Base-by-base conservation (phyloP, 2,329 filamentous ascomycete genomes). In the Gliomastix tumulicola region DNA sequence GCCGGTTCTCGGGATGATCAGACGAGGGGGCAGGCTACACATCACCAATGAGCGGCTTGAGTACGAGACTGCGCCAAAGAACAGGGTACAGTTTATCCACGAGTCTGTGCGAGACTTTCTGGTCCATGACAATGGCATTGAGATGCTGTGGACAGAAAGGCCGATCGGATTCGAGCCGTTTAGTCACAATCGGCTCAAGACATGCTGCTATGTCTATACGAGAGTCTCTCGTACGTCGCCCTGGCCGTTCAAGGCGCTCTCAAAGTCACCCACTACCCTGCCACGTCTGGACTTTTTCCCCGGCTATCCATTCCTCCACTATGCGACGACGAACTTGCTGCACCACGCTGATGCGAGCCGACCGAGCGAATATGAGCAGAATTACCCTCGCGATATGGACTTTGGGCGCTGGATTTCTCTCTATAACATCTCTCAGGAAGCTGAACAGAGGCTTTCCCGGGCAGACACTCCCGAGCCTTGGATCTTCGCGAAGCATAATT, bases 51-150 rank as follows among this genome's bases (percentile, higher is more conserved):
- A n/a, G n/a, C n/a, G n/a, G n/a, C n/a, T n/a, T n/a, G n/a, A n/a
- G n/a, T n/a, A n/a, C n/a, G n/a, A n/a, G n/a, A n/a, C n/a, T n/a
- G n/a, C n/a, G n/a, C n/a, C n/a, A n/a, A n/a, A n/a, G n/a, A n/a
- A n/a, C n/a, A 62, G 44, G 0, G 64, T 74, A 1, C 71, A 76
- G 39, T 76, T 75, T 46, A 74, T 74, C 7, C 70, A 75, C 28
- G 66, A 73, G 42, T 70, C 69, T 0, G 65, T 74, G 0, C 48
- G 59, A 2, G 68, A 73, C 11, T 73, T 66, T 33, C 51, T 74
- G 0, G 18, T 68, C 3, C 57, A 57, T 7, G 56, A 60, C 3
- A 41, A 47, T 1, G 61, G 65, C 0, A 40, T 64, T 0, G 7
- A 33, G 0, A 35, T 50, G 1, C 13, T 65, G 0, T 59, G 53